Base-by-base conservation (phyloP, 345 rosid genomes). In the Lenwebbia sp. region DNA sequence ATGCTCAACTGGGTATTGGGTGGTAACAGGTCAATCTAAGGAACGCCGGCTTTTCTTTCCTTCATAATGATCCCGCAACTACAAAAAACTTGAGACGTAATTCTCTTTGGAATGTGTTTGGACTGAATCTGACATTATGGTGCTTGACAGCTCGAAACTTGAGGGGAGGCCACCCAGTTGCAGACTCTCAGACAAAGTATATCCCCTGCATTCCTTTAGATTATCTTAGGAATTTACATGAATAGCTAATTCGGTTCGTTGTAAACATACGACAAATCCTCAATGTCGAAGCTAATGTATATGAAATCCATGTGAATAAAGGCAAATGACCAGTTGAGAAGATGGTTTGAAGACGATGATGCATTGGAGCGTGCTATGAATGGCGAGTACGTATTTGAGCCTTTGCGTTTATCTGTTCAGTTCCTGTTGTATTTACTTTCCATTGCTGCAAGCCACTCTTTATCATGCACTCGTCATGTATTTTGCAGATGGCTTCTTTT, bases 1-100 rank as follows among this genome's bases (percentile, higher is more conserved):
- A 95, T 95, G 97, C 95, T 97, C 86, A 90, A 85, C 84, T 97
- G 99, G 99, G 96, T 97, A 83, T 91, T 97, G 85, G 98, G 98
- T 53, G 99, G 98, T 58, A 95, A 96, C 91, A 97, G 99, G 99
- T 96, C 84, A 87, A 92, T 54, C 88, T 88, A 53, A 53, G 44
- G 25, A 41, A 52, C 44, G 4, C 78, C 33, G 78, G 25, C 47
- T 70, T 33, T 70, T 70, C 13, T 70, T 70, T 70, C 83, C 76
- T 8, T 70, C 21, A 33, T 70, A 33, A 70, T 33, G 78, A 70
- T 33, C 47, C 78, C 30, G 25, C 57, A 26, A 83, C 58, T 83
- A 23, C 54, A 9, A 14, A 53, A 23, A 41, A 12, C 37, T 47
- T 12, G 52, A 47, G 53, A 82, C 54, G 25, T 54, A 82, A 40